Base-by-base conservation (phyloP, 1,284 basidiomycete species). In the Thecaphora frezii region DNA sequence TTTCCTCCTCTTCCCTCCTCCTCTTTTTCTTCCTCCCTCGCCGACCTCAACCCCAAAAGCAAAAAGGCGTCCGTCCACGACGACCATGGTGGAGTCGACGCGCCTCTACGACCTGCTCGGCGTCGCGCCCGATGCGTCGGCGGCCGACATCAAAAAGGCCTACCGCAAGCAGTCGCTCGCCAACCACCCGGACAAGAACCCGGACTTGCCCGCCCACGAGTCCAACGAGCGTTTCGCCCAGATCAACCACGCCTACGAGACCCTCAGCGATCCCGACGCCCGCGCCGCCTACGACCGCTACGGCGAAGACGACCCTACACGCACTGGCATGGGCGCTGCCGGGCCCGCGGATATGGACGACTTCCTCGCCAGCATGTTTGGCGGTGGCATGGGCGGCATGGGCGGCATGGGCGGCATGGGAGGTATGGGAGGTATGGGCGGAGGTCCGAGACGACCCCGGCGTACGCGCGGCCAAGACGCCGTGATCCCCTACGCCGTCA, bases 91-190 rank as follows among this genome's bases (percentile, higher is more conserved):
- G 37, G 60, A 63, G 40, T 70, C 69, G 13, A 69, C 65, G 23
- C 61, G 61, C 28, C 60, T 73, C 23, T 73, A 73, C 58, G 71
- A 73, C 28, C 25, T 91, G 0, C 83, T 97, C 1, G 86, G 84
- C 2, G 69, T 94, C 40, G 81, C 82, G 10, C 70, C 84, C 19
- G 87, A 89, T 55, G 86, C 90, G 8, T 88, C 87, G 4, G 88
- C 91, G 46, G 84, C 86, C 50, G 90, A 93, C 56, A 89, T 96
- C 62, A 86, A 87, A 68, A 88, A 86, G 16, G 90, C 91, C 2
- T 97, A 73, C 54, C 71, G 73, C 48, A 74, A 72, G 52, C 60
- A 68, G 37, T 74, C 72, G 26, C 61, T 77, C 12, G 69, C 61
- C 10, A 71, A 67, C 45, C 75, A 77, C 46, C 75, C 75, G 0